Evolutionary conservation across 805 yeast species (phyloP).

Genomic region (Metschnikowia bowlesiae): DNA sequence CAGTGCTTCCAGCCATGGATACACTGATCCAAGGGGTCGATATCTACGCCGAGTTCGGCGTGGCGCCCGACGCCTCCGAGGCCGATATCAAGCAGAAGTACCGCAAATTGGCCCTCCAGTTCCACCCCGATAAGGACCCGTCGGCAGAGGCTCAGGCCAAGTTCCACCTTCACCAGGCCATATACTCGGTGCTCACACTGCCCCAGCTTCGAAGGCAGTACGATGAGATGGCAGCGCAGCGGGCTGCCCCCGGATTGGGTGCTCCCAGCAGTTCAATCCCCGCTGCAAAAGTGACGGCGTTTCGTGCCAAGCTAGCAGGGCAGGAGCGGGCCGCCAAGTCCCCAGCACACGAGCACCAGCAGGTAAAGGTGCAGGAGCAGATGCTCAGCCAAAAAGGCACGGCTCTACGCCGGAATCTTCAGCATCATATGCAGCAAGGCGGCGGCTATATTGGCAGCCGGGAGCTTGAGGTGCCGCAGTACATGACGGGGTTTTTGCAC

Average conservation of each 20-base stretch:
- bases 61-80: constrained; percentile 26
- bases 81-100: constrained; percentile 27
- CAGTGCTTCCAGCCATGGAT: constrained; percentile 8
- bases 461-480: constrained; percentile 16
- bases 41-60: constrained; percentile 42
- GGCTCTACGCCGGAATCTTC: constrained; percentile 8
- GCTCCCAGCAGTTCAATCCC: not conserved
- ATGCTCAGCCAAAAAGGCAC: constrained; percentile 27
- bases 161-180: constrained; percentile 28
- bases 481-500: constrained; percentile 4
- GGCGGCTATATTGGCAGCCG: constrained; percentile 18
- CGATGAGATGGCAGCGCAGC: constrained; percentile 17
- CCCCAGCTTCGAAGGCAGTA: constrained; percentile 24
- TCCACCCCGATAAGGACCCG: constrained; percentile 40
- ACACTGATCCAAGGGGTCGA: constrained; percentile 20
- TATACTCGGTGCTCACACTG: constrained; percentile 30
- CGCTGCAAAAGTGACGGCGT: constrained; percentile 19
- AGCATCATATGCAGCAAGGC: constrained; percentile 4
- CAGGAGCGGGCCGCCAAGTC: not conserved
- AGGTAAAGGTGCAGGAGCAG: not conserved
- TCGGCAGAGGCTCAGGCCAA: constrained; percentile 22
- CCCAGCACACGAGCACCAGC: not conserved
- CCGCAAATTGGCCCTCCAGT: constrained; percentile 31
- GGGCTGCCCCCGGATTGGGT: not conserved
- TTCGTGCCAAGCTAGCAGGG: constrained; percentile 27